A percentile compares a stretch with the other conserved stretches of the same genome.
Conservation (phyloP, 257 asterid genomes). For the Cruciata laevipes region DNA sequence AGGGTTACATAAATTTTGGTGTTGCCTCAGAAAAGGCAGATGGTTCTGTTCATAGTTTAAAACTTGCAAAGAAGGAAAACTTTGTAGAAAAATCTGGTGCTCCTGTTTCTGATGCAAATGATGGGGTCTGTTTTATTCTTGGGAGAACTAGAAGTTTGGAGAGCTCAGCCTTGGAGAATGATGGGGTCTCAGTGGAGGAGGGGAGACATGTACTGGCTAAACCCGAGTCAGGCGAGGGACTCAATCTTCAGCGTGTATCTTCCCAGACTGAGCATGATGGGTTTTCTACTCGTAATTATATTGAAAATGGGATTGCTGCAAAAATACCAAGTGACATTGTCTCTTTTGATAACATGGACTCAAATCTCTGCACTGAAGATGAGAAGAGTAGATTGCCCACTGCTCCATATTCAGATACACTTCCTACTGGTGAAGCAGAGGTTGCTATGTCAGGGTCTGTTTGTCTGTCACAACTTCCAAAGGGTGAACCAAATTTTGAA, state of each 20-base stretch:
- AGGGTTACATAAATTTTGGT: slow-evolving; percentile 96
- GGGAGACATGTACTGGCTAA: slow-evolving; percentile 27
- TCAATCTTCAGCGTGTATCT: slow-evolving; percentile 29
- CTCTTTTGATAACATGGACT: slow-evolving; percentile 22
- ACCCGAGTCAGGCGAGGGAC: slow-evolving; percentile 23
- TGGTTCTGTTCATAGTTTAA: slow-evolving; percentile 43
- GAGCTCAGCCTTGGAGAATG: slow-evolving; percentile 28
- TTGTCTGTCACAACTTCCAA: slow-evolving; percentile 25
- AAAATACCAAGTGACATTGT: slow-evolving; percentile 22
- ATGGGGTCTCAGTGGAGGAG: slow-evolving; percentile 34
- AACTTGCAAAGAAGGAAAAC: slow-evolving; percentile 53
- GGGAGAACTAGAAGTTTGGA: slow-evolving; percentile 50
- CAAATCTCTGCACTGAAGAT: slow-evolving; percentile 28
- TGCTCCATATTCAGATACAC: slow-evolving; percentile 29
- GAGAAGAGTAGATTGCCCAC: slow-evolving; percentile 27
- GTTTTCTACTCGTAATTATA: slow-evolving; percentile 24
- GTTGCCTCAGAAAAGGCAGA: slow-evolving; percentile 59
- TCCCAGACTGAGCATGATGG: slow-evolving; percentile 24
- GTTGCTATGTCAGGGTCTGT: slow-evolving; percentile 24
- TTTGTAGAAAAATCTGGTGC: slow-evolving; percentile 34
- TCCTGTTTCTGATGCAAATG: slow-evolving; percentile 51
- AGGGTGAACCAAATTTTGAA: slow-evolving; percentile 21
- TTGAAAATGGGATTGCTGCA: slow-evolving; percentile 35
- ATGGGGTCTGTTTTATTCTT: slow-evolving; percentile 58
- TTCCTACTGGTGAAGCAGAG: slow-evolving; percentile 21